Conservation (phyloP, 768 basidiomycete genomes). For the Asterophora lycoperdoides region DNA sequence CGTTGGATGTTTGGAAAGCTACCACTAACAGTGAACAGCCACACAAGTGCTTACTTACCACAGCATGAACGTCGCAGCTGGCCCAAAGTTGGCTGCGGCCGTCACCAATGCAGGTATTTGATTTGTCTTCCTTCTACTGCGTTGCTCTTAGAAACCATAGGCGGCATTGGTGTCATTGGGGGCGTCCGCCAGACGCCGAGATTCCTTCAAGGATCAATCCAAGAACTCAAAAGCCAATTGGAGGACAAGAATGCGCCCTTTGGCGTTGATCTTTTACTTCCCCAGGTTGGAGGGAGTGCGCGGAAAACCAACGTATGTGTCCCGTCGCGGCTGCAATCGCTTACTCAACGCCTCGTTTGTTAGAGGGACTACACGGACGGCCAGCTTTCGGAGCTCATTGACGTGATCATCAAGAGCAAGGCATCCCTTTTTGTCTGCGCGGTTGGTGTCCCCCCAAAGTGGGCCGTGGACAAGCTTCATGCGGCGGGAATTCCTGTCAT, state of each 20-base stretch:
- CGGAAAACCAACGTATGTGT: slow-evolving; percentile 68
- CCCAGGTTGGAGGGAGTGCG: slow-evolving; percentile 77
- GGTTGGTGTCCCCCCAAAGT: slow-evolving; percentile 79
- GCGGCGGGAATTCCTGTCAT: slow-evolving; percentile 75
- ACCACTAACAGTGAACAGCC: too few species aligned
- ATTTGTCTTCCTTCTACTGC: background rate
- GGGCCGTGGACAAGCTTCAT: slow-evolving; percentile 78
- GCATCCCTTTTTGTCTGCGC: slow-evolving; percentile 81
- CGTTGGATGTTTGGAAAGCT: slow-evolving; percentile 13
- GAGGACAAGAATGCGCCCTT: slow-evolving; percentile 74
- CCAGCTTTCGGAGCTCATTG: slow-evolving; percentile 70
- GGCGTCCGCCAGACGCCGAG: slow-evolving; percentile 72
- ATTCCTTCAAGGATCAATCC: slow-evolving; percentile 60
- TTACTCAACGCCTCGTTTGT: background rate
- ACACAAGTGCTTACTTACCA: background rate
- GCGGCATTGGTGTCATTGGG: slow-evolving; percentile 85
- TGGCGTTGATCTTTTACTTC: slow-evolving; percentile 80
- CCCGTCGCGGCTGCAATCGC: background rate
- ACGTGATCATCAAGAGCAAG: slow-evolving; percentile 71
- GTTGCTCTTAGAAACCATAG: slow-evolving; percentile 21
- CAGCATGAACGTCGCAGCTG: slow-evolving; percentile 83
- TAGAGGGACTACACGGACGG: slow-evolving; percentile 69
- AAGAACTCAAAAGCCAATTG: slow-evolving; percentile 70
- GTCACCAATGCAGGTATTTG: slow-evolving; percentile 80
- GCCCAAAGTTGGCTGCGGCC: slow-evolving; percentile 78